These are phyloP conservation scores for Starmerella khaoyaiensis DNA, from an alignment of 805 yeast species.

Conservation along the genomic window DNA sequence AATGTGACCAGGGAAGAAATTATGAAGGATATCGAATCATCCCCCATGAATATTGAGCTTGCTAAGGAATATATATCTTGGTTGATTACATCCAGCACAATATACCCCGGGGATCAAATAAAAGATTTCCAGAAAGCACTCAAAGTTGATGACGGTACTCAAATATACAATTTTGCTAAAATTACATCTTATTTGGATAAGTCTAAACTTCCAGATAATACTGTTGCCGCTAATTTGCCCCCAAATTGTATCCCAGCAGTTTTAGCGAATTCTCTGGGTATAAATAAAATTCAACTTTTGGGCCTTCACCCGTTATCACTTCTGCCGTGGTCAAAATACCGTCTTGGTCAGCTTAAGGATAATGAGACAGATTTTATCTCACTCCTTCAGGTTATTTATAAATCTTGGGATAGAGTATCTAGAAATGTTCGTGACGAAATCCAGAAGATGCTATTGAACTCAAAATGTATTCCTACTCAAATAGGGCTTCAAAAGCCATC, in stretches of 20 bases:
- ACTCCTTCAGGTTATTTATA: conserved; percentile 20
- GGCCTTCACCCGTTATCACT: conserved; percentile 8
- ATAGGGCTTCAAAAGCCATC: conserved; percentile 28
- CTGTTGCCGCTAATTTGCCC: conserved; percentile 25
- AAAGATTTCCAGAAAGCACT: neutral
- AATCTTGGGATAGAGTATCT: conserved; percentile 22
- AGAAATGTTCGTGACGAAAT: conserved; percentile 9
- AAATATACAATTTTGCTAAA: conserved; percentile 16
- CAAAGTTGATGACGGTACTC: neutral
- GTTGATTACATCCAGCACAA: conserved; percentile 15
- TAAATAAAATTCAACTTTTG: neutral
- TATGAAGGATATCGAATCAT: conserved; percentile 22
- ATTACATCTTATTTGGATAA: conserved; percentile 22
- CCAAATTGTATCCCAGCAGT: conserved; percentile 24
- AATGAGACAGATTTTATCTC: conserved; percentile 12
- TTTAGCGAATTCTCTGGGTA: conserved; percentile 5
- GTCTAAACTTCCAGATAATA: conserved; percentile 19
- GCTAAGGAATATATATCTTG: conserved; percentile 24
- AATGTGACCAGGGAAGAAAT: conserved; percentile 19
- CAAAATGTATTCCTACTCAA: conserved; percentile 30
- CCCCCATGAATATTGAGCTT: conserved; percentile 21
- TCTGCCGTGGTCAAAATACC: conserved; percentile 5
- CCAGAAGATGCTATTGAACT: conserved; percentile 9
- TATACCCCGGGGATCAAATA: neutral
- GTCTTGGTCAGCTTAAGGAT: neutral